A percentile compares a stretch with the other conserved stretches of the same genome.
Conservation (phyloP, 805 yeast species). For the Millerozyma miso region DNA sequence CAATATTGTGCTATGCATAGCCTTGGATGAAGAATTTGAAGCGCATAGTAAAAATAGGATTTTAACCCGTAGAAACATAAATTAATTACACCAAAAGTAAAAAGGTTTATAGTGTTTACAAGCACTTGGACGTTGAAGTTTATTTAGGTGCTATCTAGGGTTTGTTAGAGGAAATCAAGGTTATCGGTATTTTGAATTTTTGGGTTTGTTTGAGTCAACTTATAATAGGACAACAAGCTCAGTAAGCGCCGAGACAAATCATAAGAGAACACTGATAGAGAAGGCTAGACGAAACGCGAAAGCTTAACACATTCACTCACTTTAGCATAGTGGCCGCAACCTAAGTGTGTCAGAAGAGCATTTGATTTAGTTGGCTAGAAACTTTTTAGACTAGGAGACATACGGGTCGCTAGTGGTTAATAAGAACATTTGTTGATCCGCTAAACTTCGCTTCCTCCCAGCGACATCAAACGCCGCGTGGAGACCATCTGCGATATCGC, state of each 20-base stretch:
- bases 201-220: background rate
- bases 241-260: background rate
- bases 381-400: too few relatives aligned
- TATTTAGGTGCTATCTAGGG: background rate
- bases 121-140: background rate
- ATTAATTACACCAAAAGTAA: background rate
- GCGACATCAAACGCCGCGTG: too few relatives aligned
- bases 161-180: background rate
- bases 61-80: background rate
- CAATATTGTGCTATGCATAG: background rate
- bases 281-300: background rate
- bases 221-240: background rate
- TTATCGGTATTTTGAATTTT: background rate
- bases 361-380: too few relatives aligned
- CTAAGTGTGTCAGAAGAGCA: too few relatives aligned
- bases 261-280: background rate
- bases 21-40: background rate
- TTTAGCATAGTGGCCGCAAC: background rate
- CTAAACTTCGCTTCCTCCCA: background rate
- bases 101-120: background rate
- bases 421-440: background rate
- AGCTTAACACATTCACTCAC: background rate
- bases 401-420: too few relatives aligned
- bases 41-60: background rate
- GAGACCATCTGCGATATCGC: too few relatives aligned